Evolutionary conservation across 192 early-diverging fungal genomes (phyloP).

Genomic region (Backusella mclennaniae): DNA sequence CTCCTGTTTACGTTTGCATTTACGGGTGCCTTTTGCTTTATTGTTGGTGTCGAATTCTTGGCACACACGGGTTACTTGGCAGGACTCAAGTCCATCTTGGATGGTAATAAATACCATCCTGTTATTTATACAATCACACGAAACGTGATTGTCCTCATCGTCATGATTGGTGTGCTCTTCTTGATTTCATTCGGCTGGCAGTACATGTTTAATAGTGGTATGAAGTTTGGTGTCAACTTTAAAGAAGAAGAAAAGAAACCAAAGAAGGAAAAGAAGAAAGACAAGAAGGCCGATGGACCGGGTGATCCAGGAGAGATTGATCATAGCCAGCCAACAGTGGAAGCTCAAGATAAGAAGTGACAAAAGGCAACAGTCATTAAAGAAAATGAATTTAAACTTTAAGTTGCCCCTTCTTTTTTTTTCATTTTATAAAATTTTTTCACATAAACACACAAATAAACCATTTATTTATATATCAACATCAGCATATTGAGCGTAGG

Average conservation of each 20-base stretch:
- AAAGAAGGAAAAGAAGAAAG: background rate
- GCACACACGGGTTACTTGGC: slow-evolving; percentile 22
- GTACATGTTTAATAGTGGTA: background rate
- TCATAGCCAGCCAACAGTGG: background rate
- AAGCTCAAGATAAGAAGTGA: background rate
- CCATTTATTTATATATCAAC: background rate
- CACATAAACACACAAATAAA: background rate
- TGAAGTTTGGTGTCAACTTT: slow-evolving; percentile 26
- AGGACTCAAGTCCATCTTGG: slow-evolving; percentile 9
- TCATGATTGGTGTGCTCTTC: slow-evolving; percentile 12
- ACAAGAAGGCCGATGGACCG: background rate
- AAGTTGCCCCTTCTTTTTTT: background rate
- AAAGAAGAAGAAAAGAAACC: background rate
- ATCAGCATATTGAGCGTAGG: background rate
- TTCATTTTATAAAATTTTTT: background rate
- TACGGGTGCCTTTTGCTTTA: slow-evolving; percentile 15
- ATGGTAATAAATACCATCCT: slow-evolving; percentile 15
- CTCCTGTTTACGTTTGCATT: slow-evolving; percentile 13
- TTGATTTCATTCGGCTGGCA: slow-evolving; percentile 21
- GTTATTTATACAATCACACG: background rate
- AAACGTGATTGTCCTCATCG: slow-evolving; percentile 12
- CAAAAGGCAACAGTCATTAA: background rate
- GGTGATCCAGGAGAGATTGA: background rate
- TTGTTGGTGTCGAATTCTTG: slow-evolving; percentile 19
- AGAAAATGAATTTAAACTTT: too few relatives aligned